Percentiles rank a stretch among this genome's conserved stretches.
Conservation (phyloP, 306 rosid species). For the Fragaria vesca region DNA sequence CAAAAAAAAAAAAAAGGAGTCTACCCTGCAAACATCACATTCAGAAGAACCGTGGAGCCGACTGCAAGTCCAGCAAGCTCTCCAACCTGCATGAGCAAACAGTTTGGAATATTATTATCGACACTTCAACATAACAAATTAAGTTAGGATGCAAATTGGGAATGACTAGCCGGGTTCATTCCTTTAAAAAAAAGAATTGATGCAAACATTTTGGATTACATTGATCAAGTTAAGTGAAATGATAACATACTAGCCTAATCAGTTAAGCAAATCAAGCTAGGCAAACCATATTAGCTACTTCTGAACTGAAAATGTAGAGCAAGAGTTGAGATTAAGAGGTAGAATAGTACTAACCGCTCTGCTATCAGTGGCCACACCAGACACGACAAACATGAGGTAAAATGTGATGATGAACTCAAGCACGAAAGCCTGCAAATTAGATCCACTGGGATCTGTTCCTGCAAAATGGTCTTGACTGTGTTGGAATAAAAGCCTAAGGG, state of each 20-base stretch:
- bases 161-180: too few species aligned
- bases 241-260: neutral
- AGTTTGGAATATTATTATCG: neutral
- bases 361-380: constrained; percentile 52
- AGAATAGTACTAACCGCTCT: constrained; percentile 50
- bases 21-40: constrained; percentile 73
- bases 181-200: too few species aligned
- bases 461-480: constrained; percentile 44
- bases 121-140: neutral
- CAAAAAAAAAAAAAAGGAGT: too few species aligned
- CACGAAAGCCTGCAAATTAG: constrained; percentile 61
- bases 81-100: constrained; percentile 45
- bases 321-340: neutral
- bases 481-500: constrained; percentile 56
- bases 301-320: neutral
- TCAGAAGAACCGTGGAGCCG: constrained; percentile 74
- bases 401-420: constrained; percentile 65
- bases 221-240: neutral
- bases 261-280: neutral
- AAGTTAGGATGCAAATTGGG: neutral
- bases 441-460: constrained; percentile 60
- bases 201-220: neutral
- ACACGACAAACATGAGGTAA: too few species aligned
- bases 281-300: neutral
- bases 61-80: constrained; percentile 87